Evolutionary conservation across 768 basidiomycete species (phyloP).

Genomic region (Auricularia sp.): DNA sequence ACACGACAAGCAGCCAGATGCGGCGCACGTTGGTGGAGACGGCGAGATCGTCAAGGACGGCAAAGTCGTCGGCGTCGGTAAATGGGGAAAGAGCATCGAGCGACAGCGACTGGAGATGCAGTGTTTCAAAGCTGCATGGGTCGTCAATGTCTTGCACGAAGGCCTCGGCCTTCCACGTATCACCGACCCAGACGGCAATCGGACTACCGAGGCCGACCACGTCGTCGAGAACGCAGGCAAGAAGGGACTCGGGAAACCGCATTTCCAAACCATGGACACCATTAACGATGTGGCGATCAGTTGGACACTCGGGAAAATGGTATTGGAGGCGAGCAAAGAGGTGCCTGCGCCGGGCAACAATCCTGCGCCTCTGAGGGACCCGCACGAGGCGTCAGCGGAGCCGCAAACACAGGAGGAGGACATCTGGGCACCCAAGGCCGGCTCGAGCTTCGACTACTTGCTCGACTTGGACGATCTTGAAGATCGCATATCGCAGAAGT

Average conservation of each 20-base stretch:
- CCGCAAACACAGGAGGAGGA: constrained; percentile 41
- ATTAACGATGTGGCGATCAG: constrained; percentile 89
- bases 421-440: constrained; percentile 43
- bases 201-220: constrained; percentile 46
- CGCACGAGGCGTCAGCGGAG: constrained; percentile 34
- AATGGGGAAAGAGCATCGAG: constrained; percentile 70
- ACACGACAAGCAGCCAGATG: constrained; percentile 42
- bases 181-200: constrained; percentile 75
- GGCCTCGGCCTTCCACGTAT: constrained; percentile 92
- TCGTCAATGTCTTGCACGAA: constrained; percentile 91
- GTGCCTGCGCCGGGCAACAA: constrained; percentile 41
- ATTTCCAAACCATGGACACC: constrained; percentile 91
- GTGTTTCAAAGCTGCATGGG: constrained; percentile 99
- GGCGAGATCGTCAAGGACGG: constrained; percentile 56
- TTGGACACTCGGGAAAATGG: constrained; percentile 99
- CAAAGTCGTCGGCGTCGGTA: constrained; percentile 49
- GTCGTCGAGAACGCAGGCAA: constrained; percentile 65
- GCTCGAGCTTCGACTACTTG: constrained; percentile 42
- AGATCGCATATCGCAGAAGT: constrained; percentile 52
- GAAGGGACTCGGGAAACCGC: constrained; percentile 71
- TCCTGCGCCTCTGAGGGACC: constrained; percentile 57
- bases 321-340: constrained; percentile 89
- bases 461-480: constrained; percentile 51
- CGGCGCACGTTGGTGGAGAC: constrained; percentile 47
- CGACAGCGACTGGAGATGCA: constrained; percentile 86